These are phyloP conservation scores for Podospora appendiculata DNA, from an alignment of 495 filamentous ascomycete species.

Conservation along the genomic window DNA sequence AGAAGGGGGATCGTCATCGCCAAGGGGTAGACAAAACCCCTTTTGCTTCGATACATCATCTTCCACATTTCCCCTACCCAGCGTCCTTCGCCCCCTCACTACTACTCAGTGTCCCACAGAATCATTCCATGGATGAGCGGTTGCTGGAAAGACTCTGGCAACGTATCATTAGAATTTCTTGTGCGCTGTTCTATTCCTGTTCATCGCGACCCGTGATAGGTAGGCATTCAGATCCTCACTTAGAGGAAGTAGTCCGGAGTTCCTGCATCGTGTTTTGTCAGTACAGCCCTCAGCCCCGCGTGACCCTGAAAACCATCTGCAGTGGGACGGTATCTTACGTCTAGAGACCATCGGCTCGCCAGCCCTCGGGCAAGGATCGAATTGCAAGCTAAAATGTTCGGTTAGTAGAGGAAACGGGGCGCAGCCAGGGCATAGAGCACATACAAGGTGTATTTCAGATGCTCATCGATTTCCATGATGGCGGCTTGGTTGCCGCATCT, in stretches of 20 bases:
- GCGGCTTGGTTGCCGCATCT: conserved; percentile 97
- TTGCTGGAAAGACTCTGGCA: neutral
- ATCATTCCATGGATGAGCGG: neutral
- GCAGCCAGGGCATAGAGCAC: conserved; percentile 25
- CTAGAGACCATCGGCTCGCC: conserved; percentile 98
- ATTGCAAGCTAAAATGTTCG: conserved; percentile 70
- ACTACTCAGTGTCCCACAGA: neutral
- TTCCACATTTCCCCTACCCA: neutral
- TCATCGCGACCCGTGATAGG: neutral
- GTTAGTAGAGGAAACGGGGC: neutral
- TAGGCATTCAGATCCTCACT: conserved; percentile 4
- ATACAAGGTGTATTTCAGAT: conserved; percentile 99
- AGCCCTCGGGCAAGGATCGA: conserved; percentile 94
- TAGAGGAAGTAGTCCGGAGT: conserved; percentile 99
- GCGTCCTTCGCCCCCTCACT: neutral
- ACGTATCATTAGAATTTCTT: neutral
- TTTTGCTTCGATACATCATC: neutral
- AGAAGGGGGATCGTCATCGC: too few species aligned
- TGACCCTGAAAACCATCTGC: too few species aligned
- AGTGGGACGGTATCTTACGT: conserved; percentile 40
- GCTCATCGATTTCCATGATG: conserved; percentile 99
- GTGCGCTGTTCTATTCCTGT: neutral
- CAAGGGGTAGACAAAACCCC: too few species aligned
- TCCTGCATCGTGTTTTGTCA: conserved; percentile 32
- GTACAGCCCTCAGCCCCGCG: neutral